These are phyloP conservation scores for Tuber microsphaerosporum DNA, from an alignment of 495 filamentous ascomycete genomes.

Conservation along the genomic window DNA sequence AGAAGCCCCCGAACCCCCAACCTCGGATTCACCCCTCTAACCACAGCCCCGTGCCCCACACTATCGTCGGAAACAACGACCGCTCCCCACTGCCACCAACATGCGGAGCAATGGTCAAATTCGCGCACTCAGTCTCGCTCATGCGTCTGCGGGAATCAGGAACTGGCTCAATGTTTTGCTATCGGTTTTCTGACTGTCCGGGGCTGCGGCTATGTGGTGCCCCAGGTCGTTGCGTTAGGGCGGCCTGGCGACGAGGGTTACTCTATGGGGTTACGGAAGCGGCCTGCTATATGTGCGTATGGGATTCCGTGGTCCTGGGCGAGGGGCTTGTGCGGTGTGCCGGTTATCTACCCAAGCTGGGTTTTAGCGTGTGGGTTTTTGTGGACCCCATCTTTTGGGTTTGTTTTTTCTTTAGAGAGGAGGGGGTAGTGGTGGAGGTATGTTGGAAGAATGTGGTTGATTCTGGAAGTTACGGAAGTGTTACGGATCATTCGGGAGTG, in stretches of 20 bases:
- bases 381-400: not conserved
- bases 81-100: constrained; percentile 1
- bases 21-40: too few species aligned
- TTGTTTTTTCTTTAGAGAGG: not conserved
- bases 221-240: constrained; percentile 25
- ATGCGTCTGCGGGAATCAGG: not conserved
- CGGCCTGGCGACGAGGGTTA: constrained; percentile 5
- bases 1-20: too few species aligned
- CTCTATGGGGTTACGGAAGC: constrained; percentile 14
- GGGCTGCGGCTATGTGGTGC: constrained; percentile 12
- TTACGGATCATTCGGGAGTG: too few species aligned
- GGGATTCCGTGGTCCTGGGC: constrained; percentile 26
- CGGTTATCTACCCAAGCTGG: constrained; percentile 16
- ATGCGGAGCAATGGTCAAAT: constrained; percentile 11
- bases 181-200: constrained; percentile 11
- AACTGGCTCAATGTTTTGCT: constrained; percentile 5
- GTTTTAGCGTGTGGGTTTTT: constrained; percentile 14
- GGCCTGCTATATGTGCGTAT: constrained; percentile 15
- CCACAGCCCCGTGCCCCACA: not conserved
- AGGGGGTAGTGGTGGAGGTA: too few species aligned
- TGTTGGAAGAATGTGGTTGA: too few species aligned
- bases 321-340: constrained; percentile 5
- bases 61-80: constrained; percentile 14
- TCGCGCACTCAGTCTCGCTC: constrained; percentile 17
- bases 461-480: too few species aligned